Evolutionary conservation across 2,329 filamentous ascomycete genomes (phyloP).

Genomic region (Colletotrichum trifolii): DNA sequence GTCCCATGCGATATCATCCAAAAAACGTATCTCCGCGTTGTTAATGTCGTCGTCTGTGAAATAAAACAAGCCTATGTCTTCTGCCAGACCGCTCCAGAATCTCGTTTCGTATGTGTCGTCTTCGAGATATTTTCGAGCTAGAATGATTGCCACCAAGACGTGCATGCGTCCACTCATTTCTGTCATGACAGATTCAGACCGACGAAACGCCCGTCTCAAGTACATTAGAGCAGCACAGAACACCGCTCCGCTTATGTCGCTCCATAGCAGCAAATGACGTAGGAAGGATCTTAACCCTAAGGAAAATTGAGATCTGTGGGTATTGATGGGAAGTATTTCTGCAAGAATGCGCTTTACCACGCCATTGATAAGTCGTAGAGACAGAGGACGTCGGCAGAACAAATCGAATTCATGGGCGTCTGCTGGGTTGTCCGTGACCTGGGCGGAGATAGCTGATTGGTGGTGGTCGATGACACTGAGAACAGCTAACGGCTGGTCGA

Average conservation of each 20-base stretch:
- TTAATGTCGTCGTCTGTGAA: constrained; percentile 1
- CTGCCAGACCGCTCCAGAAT: background rate
- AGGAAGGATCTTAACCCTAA: no score
- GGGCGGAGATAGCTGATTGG: constrained; percentile 1
- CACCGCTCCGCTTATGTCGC: no score
- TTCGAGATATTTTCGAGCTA: constrained; percentile 7
- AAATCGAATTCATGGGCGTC: background rate
- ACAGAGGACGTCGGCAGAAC: background rate
- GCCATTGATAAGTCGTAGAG: background rate
- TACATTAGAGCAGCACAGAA: background rate
- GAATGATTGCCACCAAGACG: constrained; percentile 2
- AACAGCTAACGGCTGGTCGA: background rate
- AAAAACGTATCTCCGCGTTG: background rate
- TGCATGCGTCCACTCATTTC: background rate
- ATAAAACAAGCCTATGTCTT: background rate
- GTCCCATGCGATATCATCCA: constrained; percentile 1
- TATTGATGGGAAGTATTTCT: background rate
- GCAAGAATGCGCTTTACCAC: background rate
- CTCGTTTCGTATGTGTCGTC: constrained; percentile 1
- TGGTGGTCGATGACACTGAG: background rate
- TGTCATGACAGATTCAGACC: background rate
- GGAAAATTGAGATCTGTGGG: no score
- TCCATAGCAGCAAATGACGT: no score
- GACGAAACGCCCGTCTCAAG: background rate
- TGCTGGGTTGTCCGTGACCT: background rate